Base-by-base conservation (phyloP, 1,139 yeast species). In the Sugiyamaella paludigena region DNA sequence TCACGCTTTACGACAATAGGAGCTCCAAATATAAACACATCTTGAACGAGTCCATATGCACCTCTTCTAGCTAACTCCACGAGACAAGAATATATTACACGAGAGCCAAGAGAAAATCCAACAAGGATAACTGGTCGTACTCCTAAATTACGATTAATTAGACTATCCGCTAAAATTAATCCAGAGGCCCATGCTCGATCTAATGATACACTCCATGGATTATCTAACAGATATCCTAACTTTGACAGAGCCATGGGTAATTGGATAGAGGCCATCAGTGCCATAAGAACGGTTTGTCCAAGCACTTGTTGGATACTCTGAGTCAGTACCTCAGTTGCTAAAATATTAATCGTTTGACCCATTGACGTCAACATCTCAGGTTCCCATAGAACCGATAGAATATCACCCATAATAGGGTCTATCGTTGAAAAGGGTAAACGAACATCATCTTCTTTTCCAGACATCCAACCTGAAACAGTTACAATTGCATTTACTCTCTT, bases 181-280 rank as follows among this genome's bases (percentile, higher is more conserved):
- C 99, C 99, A 0, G 98, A 95, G 44, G 91, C 79, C 97, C 98
- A 91, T 0, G 99, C 98, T 54, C 99, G 77, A 67, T 92, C 98
- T 52, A 94, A 73, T 0, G 98, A 91, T 4, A 92, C 98, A 62
- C 84, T 91, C 98, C 98, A 94, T 0, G 98, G 99, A 62, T 94
- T 94, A 65, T 94, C 99, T 34, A 94, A 76, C 39, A 94, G 70
- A 61, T 94, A 94, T 0, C 96, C 85, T 35, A 94, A 72, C 62
- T 94, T 94, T 0, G 97, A 82, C 40, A 94, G 74, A 53, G 87
- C 84, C 89, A 94, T 83, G 0, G 99, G 98, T 53, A 87, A 73
- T 66, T 92, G 98, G 47, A 94, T 76, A 1, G 98, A 94, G n/a
- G 96, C 80, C 96, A 94, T 89, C 52, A 94, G 76, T 0, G 96